Evolutionary conservation across 495 filamentous ascomycete species (phyloP).

Genomic region (Penicillium dipodomyicola): DNA sequence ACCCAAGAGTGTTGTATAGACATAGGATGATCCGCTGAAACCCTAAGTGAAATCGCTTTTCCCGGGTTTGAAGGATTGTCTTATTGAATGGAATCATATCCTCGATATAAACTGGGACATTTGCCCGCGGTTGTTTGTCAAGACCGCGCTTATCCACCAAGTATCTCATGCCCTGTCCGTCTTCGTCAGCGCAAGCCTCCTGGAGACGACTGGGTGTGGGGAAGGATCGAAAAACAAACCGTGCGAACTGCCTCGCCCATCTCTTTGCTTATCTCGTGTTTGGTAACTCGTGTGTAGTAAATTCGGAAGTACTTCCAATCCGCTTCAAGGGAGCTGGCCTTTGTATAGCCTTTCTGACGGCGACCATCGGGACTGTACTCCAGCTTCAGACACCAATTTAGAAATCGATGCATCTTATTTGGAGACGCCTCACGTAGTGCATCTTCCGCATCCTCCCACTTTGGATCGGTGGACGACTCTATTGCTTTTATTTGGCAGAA

Average conservation of each 20-base stretch:
- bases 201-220: neutral
- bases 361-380: conserved; percentile 13
- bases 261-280: conserved; percentile 13
- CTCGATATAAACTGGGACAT: neutral
- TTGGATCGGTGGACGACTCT: neutral
- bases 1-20: neutral
- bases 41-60: neutral
- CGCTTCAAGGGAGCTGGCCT: conserved; percentile 16
- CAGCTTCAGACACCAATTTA: conserved; percentile 22
- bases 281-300: conserved; percentile 13
- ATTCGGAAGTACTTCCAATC: conserved; percentile 21
- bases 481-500: conserved; percentile 16
- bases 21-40: neutral
- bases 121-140: neutral
- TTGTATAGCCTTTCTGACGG: conserved; percentile 19
- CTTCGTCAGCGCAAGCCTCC: neutral
- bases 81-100: neutral
- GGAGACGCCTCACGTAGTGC: conserved; percentile 9
- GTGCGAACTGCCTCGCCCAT: conserved; percentile 11
- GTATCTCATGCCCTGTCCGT: neutral
- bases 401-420: conserved; percentile 20
- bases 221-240: conserved; percentile 3
- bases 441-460: conserved; percentile 9
- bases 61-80: neutral
- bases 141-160: neutral